Evolutionary conservation across 176 grass and related monocot genomes (phyloP), one percentile per base, ranked within the genome.

Genomic region (Aegilops umbellulata): DNA sequence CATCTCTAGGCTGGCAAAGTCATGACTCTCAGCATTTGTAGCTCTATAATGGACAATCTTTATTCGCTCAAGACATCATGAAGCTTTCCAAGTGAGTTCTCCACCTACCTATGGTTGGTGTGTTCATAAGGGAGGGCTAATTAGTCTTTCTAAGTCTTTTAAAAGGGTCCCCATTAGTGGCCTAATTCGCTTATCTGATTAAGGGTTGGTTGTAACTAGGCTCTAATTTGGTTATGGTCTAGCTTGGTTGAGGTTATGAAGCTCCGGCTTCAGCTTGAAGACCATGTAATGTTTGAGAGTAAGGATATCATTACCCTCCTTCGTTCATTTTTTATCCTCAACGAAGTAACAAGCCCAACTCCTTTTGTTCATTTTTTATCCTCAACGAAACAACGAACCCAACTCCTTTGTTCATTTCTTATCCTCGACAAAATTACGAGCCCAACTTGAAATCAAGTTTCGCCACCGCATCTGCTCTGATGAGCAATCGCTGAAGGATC

Each of bases 61-160:
- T 17, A 69, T 69, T 31, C 3, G 29, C 17, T 20, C 8, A 69
- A 69, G 65, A 69, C 66, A 69, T 36, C 8, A 5, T 23, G 16
- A 69, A 69, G 67, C 19, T 70, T n/a, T 39, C 67, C 67, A 70
- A 70, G 67, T 70, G 67, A 70, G 67, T 70, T 70, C 34, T 70
- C 19, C 19, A 70, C 67, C 34, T 70, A 23, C 67, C 20, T 39
- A 70, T 35, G 67, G 35, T 30, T 35, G 67, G 10, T 35, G 8
- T 69, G 6, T 32, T 31, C 65, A 32, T 67, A 31, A 19, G 14
- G 30, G 29, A 67, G 15, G 65, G 32, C 65, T 32, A 67, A 4
- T 66, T 67, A 67, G 16, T 19, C 15, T 67, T 67, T 34, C 27
- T 34, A 20, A 67, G 4, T 34, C 29, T 67, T 19, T 67, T 67